Evolutionary conservation across 305 asterid species (phyloP).

Genomic region (Striga hermonthica): DNA sequence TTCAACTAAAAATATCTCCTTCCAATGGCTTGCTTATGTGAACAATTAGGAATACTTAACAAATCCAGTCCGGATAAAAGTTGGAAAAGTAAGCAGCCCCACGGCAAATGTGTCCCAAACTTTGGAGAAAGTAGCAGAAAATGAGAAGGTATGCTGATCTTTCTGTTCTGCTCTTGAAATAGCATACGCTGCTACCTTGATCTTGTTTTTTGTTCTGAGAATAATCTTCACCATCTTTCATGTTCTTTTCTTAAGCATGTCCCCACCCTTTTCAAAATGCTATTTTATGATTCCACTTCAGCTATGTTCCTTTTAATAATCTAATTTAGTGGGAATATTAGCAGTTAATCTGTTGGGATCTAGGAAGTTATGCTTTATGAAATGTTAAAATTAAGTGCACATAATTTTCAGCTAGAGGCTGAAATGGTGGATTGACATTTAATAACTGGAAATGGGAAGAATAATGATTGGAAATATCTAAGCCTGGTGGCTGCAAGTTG

Average conservation of each 20-base stretch:
- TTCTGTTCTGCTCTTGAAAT: background rate
- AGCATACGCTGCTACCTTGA: background rate
- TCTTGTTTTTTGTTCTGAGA: background rate
- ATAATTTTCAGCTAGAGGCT: background rate
- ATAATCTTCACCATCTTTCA: background rate
- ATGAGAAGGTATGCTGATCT: conserved; percentile 63
- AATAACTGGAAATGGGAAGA: conserved; percentile 9
- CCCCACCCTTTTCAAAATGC: no score
- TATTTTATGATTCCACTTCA: background rate
- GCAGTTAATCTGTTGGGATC: background rate
- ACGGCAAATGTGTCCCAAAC: conserved; percentile 74
- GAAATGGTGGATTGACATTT: conserved; percentile 7
- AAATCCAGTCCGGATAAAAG: conserved; percentile 78
- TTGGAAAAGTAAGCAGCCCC: conserved; percentile 94
- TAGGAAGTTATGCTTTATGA: background rate
- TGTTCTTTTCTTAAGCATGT: no score
- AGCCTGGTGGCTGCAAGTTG: conserved; percentile 8
- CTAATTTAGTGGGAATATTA: background rate
- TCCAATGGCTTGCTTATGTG: conserved; percentile 10
- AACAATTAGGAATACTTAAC: conserved; percentile 67
- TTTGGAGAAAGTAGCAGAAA: conserved; percentile 83
- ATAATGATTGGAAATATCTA: background rate
- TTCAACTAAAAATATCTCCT: conserved; percentile 16
- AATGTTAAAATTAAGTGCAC: conserved; percentile 17
- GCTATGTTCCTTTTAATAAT: conserved; percentile 2